Percentiles rank a stretch among this genome's conserved stretches.
Conservation (phyloP, 768 basidiomycete species). For the Epithele typhae region DNA sequence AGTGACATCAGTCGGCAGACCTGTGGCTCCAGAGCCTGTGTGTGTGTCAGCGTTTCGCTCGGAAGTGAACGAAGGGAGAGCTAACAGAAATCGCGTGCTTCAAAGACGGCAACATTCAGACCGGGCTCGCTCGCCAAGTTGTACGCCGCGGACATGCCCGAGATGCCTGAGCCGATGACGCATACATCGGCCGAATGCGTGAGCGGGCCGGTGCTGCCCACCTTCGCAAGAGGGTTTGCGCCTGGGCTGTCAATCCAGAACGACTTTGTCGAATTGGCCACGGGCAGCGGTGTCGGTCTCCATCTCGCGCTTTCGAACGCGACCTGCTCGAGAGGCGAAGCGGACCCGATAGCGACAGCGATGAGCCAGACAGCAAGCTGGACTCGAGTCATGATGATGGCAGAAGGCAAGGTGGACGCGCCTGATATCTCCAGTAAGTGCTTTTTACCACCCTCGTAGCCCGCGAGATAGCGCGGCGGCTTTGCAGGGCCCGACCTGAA, state of each 20-base stretch:
- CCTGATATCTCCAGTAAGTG: no score
- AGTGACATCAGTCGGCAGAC: slow-evolving; percentile 27
- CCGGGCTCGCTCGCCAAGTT: slow-evolving; percentile 46
- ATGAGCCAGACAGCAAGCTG: no score
- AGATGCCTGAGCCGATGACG: slow-evolving; percentile 78
- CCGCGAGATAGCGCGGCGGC: no score
- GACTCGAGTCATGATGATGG: no score
- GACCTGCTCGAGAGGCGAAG: no score
- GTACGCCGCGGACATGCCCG: slow-evolving; percentile 71
- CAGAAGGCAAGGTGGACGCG: no score
- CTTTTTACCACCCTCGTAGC: no score
- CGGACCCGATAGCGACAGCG: no score
- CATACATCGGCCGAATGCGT: slow-evolving; percentile 63
- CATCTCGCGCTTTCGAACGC: no score
- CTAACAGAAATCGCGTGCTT: slow-evolving; percentile 86
- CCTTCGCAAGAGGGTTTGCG: slow-evolving; percentile 61
- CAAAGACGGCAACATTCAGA: slow-evolving; percentile 60
- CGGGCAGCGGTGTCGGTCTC: slow-evolving; percentile 39
- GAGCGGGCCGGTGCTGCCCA: slow-evolving; percentile 62
- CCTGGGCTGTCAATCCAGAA: slow-evolving; percentile 62
- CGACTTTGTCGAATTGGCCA: slow-evolving; percentile 60
- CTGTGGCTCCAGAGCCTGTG: slow-evolving; percentile 69
- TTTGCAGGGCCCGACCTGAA: no score
- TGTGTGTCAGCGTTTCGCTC: background rate
- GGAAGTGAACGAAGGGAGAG: no score